phyloP scores from a whole-genome alignment of 148 eudicot species.

The Chenopodium suecicum region DNA sequence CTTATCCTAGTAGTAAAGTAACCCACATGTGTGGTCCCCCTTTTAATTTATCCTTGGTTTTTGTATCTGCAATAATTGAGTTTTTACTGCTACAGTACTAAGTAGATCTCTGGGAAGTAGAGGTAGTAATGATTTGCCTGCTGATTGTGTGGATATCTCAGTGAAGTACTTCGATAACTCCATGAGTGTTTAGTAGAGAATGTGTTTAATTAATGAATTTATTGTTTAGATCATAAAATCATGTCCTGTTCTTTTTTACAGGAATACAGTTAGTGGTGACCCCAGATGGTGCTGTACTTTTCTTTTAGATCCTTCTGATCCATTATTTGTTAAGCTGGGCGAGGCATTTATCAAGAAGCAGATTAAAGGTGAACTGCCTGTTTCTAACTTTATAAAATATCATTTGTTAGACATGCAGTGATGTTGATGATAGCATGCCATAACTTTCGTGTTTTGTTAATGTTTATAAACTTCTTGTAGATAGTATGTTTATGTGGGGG shows the following conservation, averaged over 20 bases:
- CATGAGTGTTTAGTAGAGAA: background rate
- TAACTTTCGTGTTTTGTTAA: background rate
- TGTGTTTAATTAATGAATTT: background rate
- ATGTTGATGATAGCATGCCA: background rate
- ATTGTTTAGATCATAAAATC: background rate
- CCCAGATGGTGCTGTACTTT: constrained; percentile 95
- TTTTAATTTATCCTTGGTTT: too few relatives aligned
- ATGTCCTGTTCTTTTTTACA: constrained; percentile 21
- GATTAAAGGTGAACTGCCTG: constrained; percentile 56
- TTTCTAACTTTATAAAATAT: background rate
- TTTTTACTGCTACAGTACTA: too few relatives aligned
- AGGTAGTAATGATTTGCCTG: background rate
- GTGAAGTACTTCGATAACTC: background rate
- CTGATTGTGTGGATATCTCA: background rate
- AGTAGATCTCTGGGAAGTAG: too few relatives aligned
- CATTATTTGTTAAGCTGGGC: constrained; percentile 81
- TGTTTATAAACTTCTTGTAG: background rate
- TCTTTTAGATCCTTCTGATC: constrained; percentile 96
- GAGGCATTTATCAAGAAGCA: constrained; percentile 83
- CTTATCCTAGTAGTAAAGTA: too few relatives aligned
- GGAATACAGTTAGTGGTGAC: constrained; percentile 88
- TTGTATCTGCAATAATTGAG: too few relatives aligned
- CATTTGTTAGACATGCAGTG: background rate
- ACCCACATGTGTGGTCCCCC: too few relatives aligned
- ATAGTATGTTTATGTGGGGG: background rate